Percentiles rank a stretch among this genome's conserved stretches.
Evolutionary conservation across 495 filamentous ascomycete genomes (phyloP).

Genomic region (Lineolata rhizophorae): DNA sequence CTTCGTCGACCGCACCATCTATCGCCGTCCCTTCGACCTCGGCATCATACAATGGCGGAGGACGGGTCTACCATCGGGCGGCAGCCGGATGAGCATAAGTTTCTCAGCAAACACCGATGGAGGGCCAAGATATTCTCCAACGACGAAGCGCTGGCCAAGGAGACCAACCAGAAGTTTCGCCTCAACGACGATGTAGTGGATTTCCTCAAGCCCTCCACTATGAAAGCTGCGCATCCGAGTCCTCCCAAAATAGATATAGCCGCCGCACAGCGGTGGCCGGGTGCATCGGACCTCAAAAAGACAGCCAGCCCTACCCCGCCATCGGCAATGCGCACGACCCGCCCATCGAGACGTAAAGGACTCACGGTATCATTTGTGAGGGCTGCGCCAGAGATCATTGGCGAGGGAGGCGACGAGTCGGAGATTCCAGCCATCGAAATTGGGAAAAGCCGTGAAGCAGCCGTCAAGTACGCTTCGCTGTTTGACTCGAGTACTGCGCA

Average conservation of each 20-base stretch:
- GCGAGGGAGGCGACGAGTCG: conserved; percentile 69
- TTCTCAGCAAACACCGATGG: conserved; percentile 8
- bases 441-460: conserved; percentile 12
- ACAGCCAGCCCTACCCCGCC: conserved; percentile 4
- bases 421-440: conserved; percentile 48
- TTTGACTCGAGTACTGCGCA: neutral
- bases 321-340: conserved; percentile 4
- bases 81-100: no score
- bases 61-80: no score
- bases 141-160: conserved; percentile 3
- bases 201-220: conserved; percentile 21
- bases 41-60: no score
- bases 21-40: no score
- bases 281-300: conserved; percentile 13
- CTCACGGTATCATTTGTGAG: conserved; percentile 50
- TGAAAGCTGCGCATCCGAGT: conserved; percentile 7
- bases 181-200: conserved; percentile 17
- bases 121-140: conserved; percentile 8
- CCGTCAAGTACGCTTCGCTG: neutral
- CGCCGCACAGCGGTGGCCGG: conserved; percentile 18
- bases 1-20: no score
- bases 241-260: conserved; percentile 18
- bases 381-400: conserved; percentile 51
- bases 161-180: conserved; percentile 7
- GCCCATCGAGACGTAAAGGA: neutral